Evolutionary conservation across 106 monocot species (phyloP).

Genomic region (Xerophyta viscosa): DNA sequence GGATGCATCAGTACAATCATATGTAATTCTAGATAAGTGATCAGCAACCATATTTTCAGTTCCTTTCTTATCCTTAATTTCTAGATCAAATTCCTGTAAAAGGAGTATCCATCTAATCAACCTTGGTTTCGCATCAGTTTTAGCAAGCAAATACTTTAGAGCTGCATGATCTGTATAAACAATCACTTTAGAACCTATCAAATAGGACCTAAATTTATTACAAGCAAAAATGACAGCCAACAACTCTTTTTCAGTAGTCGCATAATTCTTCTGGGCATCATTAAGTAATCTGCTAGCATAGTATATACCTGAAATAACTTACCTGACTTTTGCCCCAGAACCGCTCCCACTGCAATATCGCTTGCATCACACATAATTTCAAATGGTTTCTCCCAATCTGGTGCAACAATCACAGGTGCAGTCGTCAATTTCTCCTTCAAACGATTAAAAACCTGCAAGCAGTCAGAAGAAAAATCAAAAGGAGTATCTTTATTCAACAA

Average conservation of each 20-base stretch:
- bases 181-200: background rate
- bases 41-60: background rate
- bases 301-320: background rate
- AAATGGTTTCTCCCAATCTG: background rate
- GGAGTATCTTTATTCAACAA: background rate
- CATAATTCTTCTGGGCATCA: background rate
- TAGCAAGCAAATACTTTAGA: background rate
- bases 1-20: background rate
- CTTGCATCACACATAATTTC: background rate
- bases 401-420: background rate
- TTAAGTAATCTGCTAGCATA: background rate
- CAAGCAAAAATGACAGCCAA: background rate
- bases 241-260: background rate
- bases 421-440: background rate
- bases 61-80: background rate
- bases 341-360: background rate
- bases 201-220: background rate
- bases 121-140: background rate
- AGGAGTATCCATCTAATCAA: background rate
- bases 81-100: background rate
- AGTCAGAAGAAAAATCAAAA: constrained; percentile 1
- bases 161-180: background rate
- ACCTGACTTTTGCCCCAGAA: background rate
- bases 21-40: background rate
- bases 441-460: background rate